Percentiles rank a stretch among this genome's conserved stretches.
Evolutionary conservation across 331 rosid genomes (phyloP).

Genomic region (Quercus tomentella): DNA sequence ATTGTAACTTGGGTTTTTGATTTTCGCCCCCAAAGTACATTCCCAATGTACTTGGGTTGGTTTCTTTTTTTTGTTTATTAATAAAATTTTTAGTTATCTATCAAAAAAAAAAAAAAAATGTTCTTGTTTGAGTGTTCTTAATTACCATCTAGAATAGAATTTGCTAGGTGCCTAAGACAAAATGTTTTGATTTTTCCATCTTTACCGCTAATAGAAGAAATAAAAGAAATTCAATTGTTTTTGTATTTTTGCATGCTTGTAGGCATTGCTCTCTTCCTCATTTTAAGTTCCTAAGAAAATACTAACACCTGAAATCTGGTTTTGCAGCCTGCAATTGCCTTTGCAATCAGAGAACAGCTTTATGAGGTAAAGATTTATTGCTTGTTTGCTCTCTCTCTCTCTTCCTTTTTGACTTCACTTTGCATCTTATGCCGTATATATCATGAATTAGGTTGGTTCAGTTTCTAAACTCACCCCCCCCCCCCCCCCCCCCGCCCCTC

Average conservation of each 20-base stretch:
- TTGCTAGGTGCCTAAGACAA: background rate
- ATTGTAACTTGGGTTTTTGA: no score
- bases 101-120: no score
- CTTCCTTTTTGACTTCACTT: no score
- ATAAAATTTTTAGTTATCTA: no score
- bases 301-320: conserved; percentile 4
- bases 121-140: background rate
- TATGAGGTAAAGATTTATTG: conserved; percentile 54
- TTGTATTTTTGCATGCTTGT: background rate
- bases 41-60: no score
- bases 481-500: background rate
- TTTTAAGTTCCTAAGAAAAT: conserved; percentile 6
- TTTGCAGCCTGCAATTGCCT: conserved; percentile 82
- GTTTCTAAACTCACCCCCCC: no score
- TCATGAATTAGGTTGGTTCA: no score
- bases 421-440: no score
- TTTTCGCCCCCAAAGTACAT: no score
- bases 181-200: background rate
- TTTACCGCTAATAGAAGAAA: background rate
- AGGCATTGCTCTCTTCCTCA: background rate
- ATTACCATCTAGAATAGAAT: background rate
- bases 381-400: conserved; percentile 4
- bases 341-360: conserved; percentile 88
- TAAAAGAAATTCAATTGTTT: background rate
- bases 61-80: no score